Evolutionary conservation across 2,329 filamentous ascomycete species (phyloP).

Genomic region (Fusarium dlaminii): DNA sequence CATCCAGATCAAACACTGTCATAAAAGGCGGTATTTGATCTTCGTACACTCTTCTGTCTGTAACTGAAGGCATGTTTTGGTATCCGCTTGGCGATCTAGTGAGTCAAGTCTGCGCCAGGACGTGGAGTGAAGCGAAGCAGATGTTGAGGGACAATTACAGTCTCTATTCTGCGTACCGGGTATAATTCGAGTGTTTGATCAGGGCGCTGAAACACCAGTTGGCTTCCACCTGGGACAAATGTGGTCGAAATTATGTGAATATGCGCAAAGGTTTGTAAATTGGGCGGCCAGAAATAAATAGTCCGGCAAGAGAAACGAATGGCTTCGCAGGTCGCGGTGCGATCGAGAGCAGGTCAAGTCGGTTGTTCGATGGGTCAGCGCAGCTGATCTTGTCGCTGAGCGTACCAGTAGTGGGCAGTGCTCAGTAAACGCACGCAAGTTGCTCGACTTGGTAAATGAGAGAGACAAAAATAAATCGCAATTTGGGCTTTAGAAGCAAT

Average conservation of each 20-base stretch:
- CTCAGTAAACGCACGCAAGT: conserved; percentile 25
- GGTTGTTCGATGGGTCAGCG: conserved; percentile 42
- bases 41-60: conserved; percentile 69
- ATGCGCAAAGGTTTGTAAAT: conserved; percentile 31
- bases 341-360: conserved; percentile 34
- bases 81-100: conserved; percentile 1
- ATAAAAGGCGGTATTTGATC: conserved; percentile 80
- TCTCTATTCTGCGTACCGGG: conserved; percentile 1
- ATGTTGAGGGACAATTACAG: neutral
- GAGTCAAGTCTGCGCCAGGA: neutral
- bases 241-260: conserved; percentile 35
- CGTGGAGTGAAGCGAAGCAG: neutral
- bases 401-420: conserved; percentile 26
- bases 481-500: conserved; percentile 27
- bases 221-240: conserved; percentile 36
- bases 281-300: conserved; percentile 8
- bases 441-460: conserved; percentile 17
- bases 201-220: conserved; percentile 20
- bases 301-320: conserved; percentile 35
- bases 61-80: conserved; percentile 68
- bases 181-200: conserved; percentile 11
- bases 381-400: conserved; percentile 44
- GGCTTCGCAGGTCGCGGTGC: conserved; percentile 30
- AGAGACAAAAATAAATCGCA: conserved; percentile 14
- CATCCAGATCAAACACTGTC: conserved; percentile 76